Evolutionary conservation across 768 basidiomycete species (phyloP), one percentile per base, ranked within the genome.

Genomic region (Trametes cinnabarina): DNA sequence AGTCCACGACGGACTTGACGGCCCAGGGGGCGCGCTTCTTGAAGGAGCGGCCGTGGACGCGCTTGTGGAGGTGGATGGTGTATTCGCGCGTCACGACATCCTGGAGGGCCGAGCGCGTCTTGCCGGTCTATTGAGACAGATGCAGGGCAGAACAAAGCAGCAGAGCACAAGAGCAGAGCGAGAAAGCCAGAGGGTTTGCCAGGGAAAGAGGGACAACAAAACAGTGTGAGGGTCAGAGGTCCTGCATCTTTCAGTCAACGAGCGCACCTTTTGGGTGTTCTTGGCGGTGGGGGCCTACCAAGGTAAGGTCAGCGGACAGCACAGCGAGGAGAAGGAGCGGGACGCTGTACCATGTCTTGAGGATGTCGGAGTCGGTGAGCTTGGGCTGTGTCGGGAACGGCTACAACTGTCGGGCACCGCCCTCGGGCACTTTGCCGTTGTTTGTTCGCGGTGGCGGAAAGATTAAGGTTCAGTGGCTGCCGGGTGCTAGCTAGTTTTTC

Each of bases 21-120:
- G 94, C 97, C 80, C 86, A 88, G 22, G 97, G 97, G 17, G 97
- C 94, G 67, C 95, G 89, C 84, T 96, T 96, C 81, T 98, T 98
- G 84, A 97, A 98, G 41, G 90, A 88, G 60, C 88, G 84, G 66
- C 89, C 92, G 76, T 94, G 92, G 41, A 94, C 92, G 65, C 77
- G 87, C 77, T 96, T 97, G 87, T 97, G 94, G 39, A 98, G 79
- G 78, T 97, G 93, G 81, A 98, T 90, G 70, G 96, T 98, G 88
- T 98, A 97, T 75, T 99, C 96, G 70, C 95, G 88, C 65, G 95
- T 91, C 64, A 98, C 96, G 78, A 98, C 96, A 75, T 98, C 96
- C 77, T 92, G 85, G 73, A 98, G 92, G 54, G 96, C 96, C 59
- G 94, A 95, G 76, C 96, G 94, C 69, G 85, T 85, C 84, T 97